Conservation (phyloP, 441 rosid species). For the Corymbia citriodora region DNA sequence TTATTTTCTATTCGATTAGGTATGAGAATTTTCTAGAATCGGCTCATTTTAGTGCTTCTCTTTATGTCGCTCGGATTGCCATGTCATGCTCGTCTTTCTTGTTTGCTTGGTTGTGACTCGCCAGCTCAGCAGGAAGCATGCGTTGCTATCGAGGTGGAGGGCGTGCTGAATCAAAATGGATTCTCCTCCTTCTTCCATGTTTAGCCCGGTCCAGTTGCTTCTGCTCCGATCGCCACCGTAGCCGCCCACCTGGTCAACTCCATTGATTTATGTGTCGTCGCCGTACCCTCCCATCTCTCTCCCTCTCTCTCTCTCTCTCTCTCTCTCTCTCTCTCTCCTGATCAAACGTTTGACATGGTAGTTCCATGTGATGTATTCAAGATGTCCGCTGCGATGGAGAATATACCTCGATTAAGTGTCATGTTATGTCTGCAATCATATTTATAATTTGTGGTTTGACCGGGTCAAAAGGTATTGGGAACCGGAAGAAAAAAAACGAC, state of each 20-base stretch:
- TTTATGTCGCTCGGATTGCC: not conserved
- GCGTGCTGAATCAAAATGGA: not conserved
- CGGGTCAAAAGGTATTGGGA: not conserved
- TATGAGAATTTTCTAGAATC: not conserved
- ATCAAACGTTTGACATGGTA: not conserved
- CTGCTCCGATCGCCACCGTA: not conserved
- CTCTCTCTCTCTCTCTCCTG: not conserved
- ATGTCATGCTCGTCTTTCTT: not conserved
- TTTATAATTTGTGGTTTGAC: not conserved
- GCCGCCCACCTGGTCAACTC: not conserved
- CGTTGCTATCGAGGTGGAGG: not conserved
- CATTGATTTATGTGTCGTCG: not conserved
- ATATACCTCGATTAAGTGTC: not conserved
- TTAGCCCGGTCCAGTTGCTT: not conserved
- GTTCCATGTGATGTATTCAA: not conserved
- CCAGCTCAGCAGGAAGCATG: not conserved
- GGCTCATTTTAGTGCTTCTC: not conserved
- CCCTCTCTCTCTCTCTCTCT: not conserved
- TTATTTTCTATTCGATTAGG: not conserved
- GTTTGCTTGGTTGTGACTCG: not conserved
- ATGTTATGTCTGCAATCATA: not conserved
- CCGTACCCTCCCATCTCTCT: not conserved
- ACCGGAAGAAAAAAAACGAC: not conserved
- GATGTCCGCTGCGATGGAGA: not conserved
- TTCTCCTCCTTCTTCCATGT: not conserved